Evolutionary conservation across 2,329 filamentous ascomycete species (phyloP).

Genomic region (Simplicillium sp.): DNA sequence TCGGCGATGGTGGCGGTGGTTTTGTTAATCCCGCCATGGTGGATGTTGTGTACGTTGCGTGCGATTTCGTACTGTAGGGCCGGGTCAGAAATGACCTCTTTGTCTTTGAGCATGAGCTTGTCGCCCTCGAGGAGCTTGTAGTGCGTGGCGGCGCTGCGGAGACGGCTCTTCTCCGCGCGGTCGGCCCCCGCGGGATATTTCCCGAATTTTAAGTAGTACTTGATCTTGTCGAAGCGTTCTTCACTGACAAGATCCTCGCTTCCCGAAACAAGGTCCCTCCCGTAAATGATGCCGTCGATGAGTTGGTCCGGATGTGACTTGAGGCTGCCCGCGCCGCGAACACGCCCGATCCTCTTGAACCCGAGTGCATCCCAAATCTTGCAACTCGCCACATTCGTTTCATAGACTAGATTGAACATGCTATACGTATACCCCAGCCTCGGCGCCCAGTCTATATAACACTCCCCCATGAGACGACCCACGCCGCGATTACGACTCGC

Average conservation of each 20-base stretch:
- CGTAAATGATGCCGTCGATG: slow-evolving; percentile 71
- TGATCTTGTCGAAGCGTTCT: slow-evolving; percentile 97
- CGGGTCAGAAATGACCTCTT: slow-evolving; percentile 90
- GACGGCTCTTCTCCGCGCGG: slow-evolving; percentile 87
- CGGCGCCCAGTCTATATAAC: slow-evolving; percentile 69
- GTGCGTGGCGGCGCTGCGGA: slow-evolving; percentile 87
- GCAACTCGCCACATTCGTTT: slow-evolving; percentile 84
- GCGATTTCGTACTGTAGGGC: slow-evolving; percentile 87
- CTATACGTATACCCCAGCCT: slow-evolving; percentile 83
- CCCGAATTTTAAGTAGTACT: slow-evolving; percentile 90
- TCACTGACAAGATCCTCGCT: slow-evolving; percentile 73
- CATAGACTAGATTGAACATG: slow-evolving; percentile 90
- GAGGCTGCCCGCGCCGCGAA: slow-evolving; percentile 62
- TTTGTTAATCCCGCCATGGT: slow-evolving; percentile 95
- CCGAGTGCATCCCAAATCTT: slow-evolving; percentile 87
- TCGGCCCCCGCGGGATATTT: slow-evolving; percentile 91
- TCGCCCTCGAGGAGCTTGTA: slow-evolving; percentile 76
- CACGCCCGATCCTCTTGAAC: slow-evolving; percentile 83
- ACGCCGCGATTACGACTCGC: slow-evolving; percentile 65
- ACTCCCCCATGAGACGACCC: slow-evolving; percentile 66
- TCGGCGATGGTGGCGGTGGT: slow-evolving; percentile 91
- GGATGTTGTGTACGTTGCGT: slow-evolving; percentile 59
- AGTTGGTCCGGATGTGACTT: slow-evolving; percentile 59
- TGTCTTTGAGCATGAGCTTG: slow-evolving; percentile 92
- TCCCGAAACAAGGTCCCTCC: slow-evolving; percentile 46